A percentile compares a stretch with the other conserved stretches of the same genome.
Evolutionary conservation across 2,329 filamentous ascomycete genomes (phyloP).

Genomic region (Davidsoniella eucalypti): DNA sequence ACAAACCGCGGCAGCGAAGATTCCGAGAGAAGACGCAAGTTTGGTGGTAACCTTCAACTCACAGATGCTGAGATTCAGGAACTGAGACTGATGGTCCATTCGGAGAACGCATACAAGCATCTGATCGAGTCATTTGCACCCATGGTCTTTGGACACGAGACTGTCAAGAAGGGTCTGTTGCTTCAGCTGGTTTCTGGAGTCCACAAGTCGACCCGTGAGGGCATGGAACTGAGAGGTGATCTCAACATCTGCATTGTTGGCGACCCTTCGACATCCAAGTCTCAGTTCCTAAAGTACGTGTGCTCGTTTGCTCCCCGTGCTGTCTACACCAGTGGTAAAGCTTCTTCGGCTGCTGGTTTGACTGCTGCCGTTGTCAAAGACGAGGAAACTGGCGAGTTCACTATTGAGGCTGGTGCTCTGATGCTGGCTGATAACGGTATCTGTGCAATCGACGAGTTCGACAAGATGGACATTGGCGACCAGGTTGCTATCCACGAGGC

Average conservation of each 20-base stretch:
- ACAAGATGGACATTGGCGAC: conserved; percentile 97
- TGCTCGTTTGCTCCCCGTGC: conserved; percentile 92
- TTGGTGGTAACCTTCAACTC: conserved; percentile 18
- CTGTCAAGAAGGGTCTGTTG: conserved; percentile 92
- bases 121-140: conserved; percentile 88
- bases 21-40: conserved; percentile 1
- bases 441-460: conserved; percentile 96
- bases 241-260: conserved; percentile 98
- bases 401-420: conserved; percentile 91
- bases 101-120: conserved; percentile 83
- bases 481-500: conserved; percentile 99
- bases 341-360: conserved; percentile 90
- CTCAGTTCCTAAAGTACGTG: conserved; percentile 95
- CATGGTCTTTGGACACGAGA: conserved; percentile 92
- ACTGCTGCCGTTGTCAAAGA: conserved; percentile 96
- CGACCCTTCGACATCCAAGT: conserved; percentile 92
- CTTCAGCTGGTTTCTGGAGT: conserved; percentile 95
- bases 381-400: conserved; percentile 96
- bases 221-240: conserved; percentile 88
- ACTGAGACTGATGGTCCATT: conserved; percentile 82
- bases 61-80: conserved; percentile 80
- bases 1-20: conserved; percentile 30
- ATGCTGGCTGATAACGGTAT: conserved; percentile 97
- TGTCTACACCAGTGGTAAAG: conserved; percentile 95
- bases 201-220: conserved; percentile 77